Evolutionary conservation across 129 eudicot genomes (phyloP).

Genomic region (Escallonia rubra): DNA sequence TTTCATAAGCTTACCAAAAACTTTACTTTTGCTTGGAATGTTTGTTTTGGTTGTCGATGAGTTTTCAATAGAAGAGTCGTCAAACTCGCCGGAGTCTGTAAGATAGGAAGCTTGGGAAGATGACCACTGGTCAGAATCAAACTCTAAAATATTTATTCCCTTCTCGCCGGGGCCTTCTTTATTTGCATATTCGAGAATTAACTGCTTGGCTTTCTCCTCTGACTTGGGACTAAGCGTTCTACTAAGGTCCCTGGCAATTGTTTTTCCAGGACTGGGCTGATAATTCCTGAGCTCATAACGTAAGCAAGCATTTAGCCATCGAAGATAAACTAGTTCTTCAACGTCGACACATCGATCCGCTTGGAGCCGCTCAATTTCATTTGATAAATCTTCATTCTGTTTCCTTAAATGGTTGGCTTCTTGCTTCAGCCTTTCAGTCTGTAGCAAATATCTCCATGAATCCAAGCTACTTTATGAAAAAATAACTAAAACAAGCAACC

Average conservation of each 20-base stretch:
- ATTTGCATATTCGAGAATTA: constrained; percentile 72
- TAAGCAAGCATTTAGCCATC: constrained; percentile 87
- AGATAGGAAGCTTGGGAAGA: constrained; percentile 52
- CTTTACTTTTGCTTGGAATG: constrained; percentile 29
- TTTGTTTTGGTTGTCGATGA: constrained; percentile 18
- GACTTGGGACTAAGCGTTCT: constrained; percentile 65
- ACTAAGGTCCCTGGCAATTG: constrained; percentile 74
- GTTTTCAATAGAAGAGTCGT: constrained; percentile 29
- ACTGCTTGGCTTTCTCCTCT: constrained; percentile 71
- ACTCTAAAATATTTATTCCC: constrained; percentile 27
- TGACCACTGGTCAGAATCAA: constrained; percentile 65
- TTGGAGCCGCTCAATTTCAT: constrained; percentile 60
- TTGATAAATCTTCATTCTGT: constrained; percentile 54
- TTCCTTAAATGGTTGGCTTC: constrained; percentile 40
- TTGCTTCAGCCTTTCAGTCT: constrained; percentile 53
- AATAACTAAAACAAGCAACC: background rate
- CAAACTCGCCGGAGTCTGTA: constrained; percentile 52
- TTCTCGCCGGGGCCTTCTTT: constrained; percentile 53
- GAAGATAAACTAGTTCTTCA: constrained; percentile 76
- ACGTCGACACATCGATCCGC: constrained; percentile 56
- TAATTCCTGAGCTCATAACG: constrained; percentile 72
- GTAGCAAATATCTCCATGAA: background rate
- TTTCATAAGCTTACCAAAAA: constrained; percentile 51
- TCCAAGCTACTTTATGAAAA: no score
- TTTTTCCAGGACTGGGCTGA: constrained; percentile 60